Evolutionary conservation across 768 basidiomycete genomes (phyloP), one percentile per base, ranked within the genome.

Genomic region (Pulveroboletus sp.): DNA sequence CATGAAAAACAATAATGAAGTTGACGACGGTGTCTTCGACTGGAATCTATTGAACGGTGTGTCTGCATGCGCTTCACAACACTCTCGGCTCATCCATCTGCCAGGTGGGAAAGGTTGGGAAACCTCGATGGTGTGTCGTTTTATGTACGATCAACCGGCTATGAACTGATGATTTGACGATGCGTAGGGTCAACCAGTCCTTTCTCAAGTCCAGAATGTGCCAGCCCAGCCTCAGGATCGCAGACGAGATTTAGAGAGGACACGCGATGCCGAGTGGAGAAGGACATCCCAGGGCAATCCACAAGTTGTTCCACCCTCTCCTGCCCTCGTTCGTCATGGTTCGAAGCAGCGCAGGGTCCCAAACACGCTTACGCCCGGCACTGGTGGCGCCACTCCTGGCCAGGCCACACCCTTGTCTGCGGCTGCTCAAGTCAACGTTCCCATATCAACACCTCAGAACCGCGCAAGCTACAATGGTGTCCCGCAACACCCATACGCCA

Each of bases 41-140:
- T 99, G 97, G 97, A 97, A 95, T 73, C 57, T 86, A 51, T 71
- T 97, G 43, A 94, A 98, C 61, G 84, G 87, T 87, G 55, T 49
- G 75, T 51, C 20, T 16, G 19, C 17, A 25, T 19, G 16, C 38
- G 14, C 5, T 14, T 41, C 21, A 43, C 5, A 40, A 40, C 47
- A 25, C 23, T 16, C 42, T 36, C n/a, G 4, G 31, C 56, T 55
- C 39, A 60, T 49, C 48, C 24, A 24, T 14, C 23, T 37, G 24
- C 42, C 59, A 90, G 87, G 84, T 57, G 94, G 94, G 40, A 89
- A 89, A 72, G 95, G 95, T 45, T 98, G 94, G 94, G 94, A 97
- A 70, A 79, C 79, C 39, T 83, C 85, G 33, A 69, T 80, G 67
- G 90, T 90, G 60, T 56, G 83, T 78, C 27, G 27, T 54, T 46